Base-by-base conservation (phyloP, 306 rosid genomes). In the Parietaria judaica region DNA sequence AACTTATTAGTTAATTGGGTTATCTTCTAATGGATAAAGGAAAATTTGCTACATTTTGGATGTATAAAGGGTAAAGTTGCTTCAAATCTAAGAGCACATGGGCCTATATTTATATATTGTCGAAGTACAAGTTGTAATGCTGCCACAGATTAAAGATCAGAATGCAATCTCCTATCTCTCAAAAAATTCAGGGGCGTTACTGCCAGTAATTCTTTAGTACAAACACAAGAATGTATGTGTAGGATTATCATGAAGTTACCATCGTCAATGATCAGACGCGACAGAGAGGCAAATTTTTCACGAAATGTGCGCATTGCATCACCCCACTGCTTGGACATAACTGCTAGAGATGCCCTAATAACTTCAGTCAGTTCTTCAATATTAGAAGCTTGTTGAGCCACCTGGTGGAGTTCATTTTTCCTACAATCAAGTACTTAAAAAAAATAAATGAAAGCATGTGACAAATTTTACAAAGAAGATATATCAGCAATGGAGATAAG, bases 331-430 rank as follows among this genome's bases (percentile, higher is more conserved):
- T 88, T 88, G 68, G 77, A 67, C 98, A 91, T 91, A 64, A 88
- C 89, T 48, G 95, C 85, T 66, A 91, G 72, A 31, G 98, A 85
- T 63, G 83, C 82, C 65, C 85, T 80, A 36, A 91, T 80, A 81
- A 91, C 98, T 81, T 88, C 95, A 60, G 82, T 76, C 74, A 91
- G 72, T 76, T 87, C 96, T 63, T 83, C 89, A 62, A 88, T 82
- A 74, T 78, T 91, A 72, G 96, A 91, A 71, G 98, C 98, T 75
- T 91, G 98, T 73, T 85, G 98, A 65, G 98, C 98, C 69, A 91
- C 89, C 64, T 85, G 98, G 79, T 91, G 89, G 63, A 91, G 92
- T 74, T 88, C 98, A 78, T 78, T 77, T 82, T 86, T 91, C 84
- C 98, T 91, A 69, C 61, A 76, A 54, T 60, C 53, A 46, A 69